These are phyloP conservation scores for Tricholoma saponaceum DNA, from an alignment of 768 basidiomycete genomes.

Conservation along the genomic window DNA sequence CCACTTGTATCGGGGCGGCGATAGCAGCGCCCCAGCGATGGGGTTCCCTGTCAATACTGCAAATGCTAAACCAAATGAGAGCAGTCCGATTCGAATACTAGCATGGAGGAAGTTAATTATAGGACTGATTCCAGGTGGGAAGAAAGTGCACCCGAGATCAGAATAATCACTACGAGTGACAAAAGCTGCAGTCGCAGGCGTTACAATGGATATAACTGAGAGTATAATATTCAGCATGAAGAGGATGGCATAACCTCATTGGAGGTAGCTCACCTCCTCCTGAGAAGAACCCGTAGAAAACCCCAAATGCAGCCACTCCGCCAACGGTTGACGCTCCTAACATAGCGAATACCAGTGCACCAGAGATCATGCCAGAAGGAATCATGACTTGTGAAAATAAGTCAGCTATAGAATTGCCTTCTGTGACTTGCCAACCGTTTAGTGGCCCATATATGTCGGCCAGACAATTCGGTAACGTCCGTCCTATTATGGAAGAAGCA, in stretches of 20 bases:
- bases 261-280: slow-evolving; percentile 39
- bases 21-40: slow-evolving; percentile 46
- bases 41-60: slow-evolving; percentile 48
- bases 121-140: not conserved
- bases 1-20: slow-evolving; percentile 34
- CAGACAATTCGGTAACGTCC: slow-evolving; percentile 51
- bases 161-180: slow-evolving; percentile 35
- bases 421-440: slow-evolving; percentile 32
- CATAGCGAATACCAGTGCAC: slow-evolving; percentile 45
- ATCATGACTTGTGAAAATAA: slow-evolving; percentile 35
- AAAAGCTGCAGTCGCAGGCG: slow-evolving; percentile 35
- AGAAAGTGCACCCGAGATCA: slow-evolving; percentile 39
- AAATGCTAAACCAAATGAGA: slow-evolving; percentile 40
- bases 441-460: slow-evolving; percentile 47
- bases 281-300: slow-evolving; percentile 54
- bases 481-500: slow-evolving; percentile 51
- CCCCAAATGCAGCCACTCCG: slow-evolving; percentile 40
- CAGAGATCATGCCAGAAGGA: slow-evolving; percentile 35
- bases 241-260: not conserved
- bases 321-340: slow-evolving; percentile 39
- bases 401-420: slow-evolving; percentile 1
- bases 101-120: not conserved
- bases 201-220: slow-evolving; percentile 36
- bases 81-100: slow-evolving; percentile 43
- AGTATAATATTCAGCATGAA: slow-evolving; percentile 3